A percentile compares a stretch with the other conserved stretches of the same genome.
These are phyloP conservation scores for Elongisporangium undulatum DNA, from an alignment of 352 stramenopile genomes.

Conservation along the genomic window DNA sequence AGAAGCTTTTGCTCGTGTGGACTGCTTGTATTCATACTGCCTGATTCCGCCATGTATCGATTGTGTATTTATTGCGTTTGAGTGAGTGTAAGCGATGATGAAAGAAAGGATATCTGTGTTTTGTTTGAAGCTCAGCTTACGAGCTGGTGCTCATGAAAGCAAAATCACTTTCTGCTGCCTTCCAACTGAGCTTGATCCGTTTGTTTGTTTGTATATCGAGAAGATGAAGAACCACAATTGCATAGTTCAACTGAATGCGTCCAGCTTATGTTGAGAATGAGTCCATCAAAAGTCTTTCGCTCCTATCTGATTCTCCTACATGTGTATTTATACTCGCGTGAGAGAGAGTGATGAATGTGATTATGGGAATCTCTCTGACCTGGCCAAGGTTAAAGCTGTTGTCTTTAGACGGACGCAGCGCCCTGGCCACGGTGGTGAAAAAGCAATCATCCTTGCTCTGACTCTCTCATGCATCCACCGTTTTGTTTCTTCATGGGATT, in stretches of 20 bases:
- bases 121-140: constrained; percentile 48
- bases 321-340: background rate
- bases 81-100: constrained; percentile 48
- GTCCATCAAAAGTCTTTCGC: constrained; percentile 80
- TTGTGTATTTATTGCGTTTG: constrained; percentile 7
- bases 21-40: constrained; percentile 85
- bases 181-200: constrained; percentile 71
- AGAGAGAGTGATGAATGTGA: constrained; percentile 74
- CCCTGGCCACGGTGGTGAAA: constrained; percentile 38
- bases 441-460: constrained; percentile 79
- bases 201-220: constrained; percentile 21
- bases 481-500: constrained; percentile 21
- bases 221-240: constrained; percentile 64
- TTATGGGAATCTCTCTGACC: constrained; percentile 82
- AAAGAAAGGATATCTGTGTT: constrained; percentile 78
- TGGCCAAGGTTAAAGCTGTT: constrained; percentile 8
- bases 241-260: constrained; percentile 81
- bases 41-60: constrained; percentile 40
- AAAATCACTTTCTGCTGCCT: constrained; percentile 85
- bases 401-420: constrained; percentile 7
- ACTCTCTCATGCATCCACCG: constrained; percentile 24
- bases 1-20: constrained; percentile 72
- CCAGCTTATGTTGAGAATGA: constrained; percentile 54
- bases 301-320: constrained; percentile 75
- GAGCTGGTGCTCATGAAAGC: constrained; percentile 44